Evolutionary conservation across 257 asterid species (phyloP).

Genomic region (Solanum gracilifrons): DNA sequence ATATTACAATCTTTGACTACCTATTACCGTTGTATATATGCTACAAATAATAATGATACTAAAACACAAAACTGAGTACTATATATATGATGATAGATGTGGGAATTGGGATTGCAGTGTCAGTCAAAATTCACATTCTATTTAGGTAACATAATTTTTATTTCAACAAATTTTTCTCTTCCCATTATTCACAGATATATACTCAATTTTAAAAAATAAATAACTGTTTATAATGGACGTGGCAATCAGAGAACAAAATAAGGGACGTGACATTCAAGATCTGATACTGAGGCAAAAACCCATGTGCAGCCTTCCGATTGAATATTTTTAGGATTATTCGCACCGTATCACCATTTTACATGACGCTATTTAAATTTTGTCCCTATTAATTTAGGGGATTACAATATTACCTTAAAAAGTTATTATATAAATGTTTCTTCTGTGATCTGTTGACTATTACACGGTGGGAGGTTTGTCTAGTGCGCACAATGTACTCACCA

Average conservation of each 20-base stretch:
- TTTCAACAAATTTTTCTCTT: not conserved
- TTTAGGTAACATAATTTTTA: not conserved
- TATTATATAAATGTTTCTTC: too few species aligned
- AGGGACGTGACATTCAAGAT: not conserved
- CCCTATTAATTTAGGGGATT: too few species aligned
- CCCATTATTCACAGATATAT: not conserved
- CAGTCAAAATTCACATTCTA: not conserved
- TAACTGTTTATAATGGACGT: not conserved
- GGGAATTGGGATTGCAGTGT: not conserved
- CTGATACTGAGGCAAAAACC: not conserved
- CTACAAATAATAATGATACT: not conserved
- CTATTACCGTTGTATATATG: not conserved
- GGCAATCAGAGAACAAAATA: not conserved
- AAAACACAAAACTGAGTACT: not conserved
- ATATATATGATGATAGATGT: not conserved
- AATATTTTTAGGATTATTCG: not conserved
- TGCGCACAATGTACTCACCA: too few species aligned
- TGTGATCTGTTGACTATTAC: too few species aligned
- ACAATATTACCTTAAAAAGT: not conserved
- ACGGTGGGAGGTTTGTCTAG: too few species aligned
- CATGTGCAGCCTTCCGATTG: not conserved
- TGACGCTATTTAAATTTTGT: too few species aligned
- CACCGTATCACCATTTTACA: not conserved
- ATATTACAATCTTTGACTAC: not conserved
- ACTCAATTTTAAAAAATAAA: not conserved